Base-by-base conservation (phyloP, 1,284 basidiomycete genomes). In the Agaricales sp. region DNA sequence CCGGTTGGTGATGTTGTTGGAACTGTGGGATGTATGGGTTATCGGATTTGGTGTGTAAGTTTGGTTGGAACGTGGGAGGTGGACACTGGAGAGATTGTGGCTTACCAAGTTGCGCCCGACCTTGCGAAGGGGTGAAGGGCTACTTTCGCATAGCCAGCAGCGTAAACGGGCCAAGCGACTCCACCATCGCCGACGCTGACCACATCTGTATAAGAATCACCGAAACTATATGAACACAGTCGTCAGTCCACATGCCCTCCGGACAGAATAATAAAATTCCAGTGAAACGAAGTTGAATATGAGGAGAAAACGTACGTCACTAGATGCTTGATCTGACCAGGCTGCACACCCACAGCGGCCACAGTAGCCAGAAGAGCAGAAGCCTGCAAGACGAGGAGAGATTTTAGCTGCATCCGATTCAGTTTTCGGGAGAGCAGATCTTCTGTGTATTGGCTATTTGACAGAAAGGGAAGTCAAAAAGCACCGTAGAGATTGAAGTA, bases 131-230 rank as follows among this genome's bases (percentile, higher is more conserved):
- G 67, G 53, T 66, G 66, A 6, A 71, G 59, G 3, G 59, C 53
- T 30, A 68, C 59, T 18, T 63, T 54, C 6, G 67, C 63, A 50
- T 69, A 69, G 3, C 61, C 64, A 2, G 67, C 61, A 3, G 65
- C 68, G 45, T 70, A 71, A 2, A 65, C 60, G 6, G 68, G 69
- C 70, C 69, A 72, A 24, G 61, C 58, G 3, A 57, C 60, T 4
- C 66, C 65, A 12, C 67, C 65, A 35, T 35, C 30, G 30, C 30
- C 57, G 47, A 60, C 60, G 23, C 41, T 52, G 19, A 60, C 60
- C 6, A 64, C 58, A 50, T 71, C 69, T 2, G 69, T 70, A 57
- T 68, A 74, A 45, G 63, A 67, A 59, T 73, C 71, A 0, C 71
- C 71, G 46, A 72, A 72, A 3, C 30, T 35, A 35, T 11, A 35